Evolutionary conservation across 1,139 yeast genomes (phyloP).

Genomic region (Saccharomyces hybrid): DNA sequence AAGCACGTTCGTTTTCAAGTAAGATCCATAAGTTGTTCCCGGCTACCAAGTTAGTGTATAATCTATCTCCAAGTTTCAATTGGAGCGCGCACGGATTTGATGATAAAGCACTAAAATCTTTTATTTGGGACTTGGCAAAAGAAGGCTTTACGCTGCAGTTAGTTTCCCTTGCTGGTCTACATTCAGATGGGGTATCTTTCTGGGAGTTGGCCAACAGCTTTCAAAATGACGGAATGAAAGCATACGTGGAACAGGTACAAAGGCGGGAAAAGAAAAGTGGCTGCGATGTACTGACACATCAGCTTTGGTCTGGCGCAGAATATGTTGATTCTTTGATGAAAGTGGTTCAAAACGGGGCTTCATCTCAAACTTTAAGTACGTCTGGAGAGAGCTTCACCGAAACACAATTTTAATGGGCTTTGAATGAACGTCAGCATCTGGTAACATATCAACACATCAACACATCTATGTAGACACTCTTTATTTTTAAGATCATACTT

Average conservation of each 20-base stretch:
- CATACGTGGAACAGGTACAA: constrained; percentile 48
- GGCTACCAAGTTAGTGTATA: constrained; percentile 50
- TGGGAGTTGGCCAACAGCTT: constrained; percentile 43
- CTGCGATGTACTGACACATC: constrained; percentile 51
- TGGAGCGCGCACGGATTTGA: constrained; percentile 51
- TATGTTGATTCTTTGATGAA: constrained; percentile 43
- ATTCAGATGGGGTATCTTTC: constrained; percentile 44
- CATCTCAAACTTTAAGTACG: constrained; percentile 37
- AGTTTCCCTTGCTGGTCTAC: constrained; percentile 50
- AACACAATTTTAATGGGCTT: constrained; percentile 23
- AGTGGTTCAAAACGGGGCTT: constrained; percentile 41
- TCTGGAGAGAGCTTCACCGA: constrained; percentile 45
- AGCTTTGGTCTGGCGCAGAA: constrained; percentile 54
- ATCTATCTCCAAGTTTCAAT: constrained; percentile 51
- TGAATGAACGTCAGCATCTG: too few species aligned
- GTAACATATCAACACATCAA: too few species aligned
- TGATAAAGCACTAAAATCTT: constrained; percentile 39
- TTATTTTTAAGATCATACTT: neutral
- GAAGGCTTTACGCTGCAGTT: constrained; percentile 48
- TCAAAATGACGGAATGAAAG: constrained; percentile 46
- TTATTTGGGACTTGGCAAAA: constrained; percentile 49
- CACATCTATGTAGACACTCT: neutral
- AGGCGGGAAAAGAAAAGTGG: constrained; percentile 37
- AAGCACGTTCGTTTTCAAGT: constrained; percentile 44
- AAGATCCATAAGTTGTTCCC: constrained; percentile 43